Evolutionary conservation across 345 rosid genomes (phyloP).

Genomic region (Euclidium syriacum): DNA sequence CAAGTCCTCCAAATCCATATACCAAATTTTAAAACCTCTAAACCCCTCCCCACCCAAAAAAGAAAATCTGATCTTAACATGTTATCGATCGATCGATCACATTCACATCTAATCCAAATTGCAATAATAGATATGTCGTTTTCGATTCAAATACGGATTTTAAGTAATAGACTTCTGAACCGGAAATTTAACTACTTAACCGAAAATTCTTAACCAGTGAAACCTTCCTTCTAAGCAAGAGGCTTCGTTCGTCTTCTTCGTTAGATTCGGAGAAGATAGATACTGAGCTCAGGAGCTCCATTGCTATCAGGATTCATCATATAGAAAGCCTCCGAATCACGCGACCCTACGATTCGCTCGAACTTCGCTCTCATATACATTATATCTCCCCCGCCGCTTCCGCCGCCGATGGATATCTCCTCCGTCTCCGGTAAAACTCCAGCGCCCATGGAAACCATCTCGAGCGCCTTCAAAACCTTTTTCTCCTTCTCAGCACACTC

Average conservation of each 20-base stretch:
- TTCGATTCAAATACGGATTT: background rate
- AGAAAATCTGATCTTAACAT: slow-evolving; percentile 2
- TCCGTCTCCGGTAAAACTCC: slow-evolving; percentile 74
- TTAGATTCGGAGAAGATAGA: slow-evolving; percentile 86
- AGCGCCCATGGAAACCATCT: slow-evolving; percentile 96
- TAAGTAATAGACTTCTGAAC: slow-evolving; percentile 12
- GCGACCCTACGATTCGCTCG: slow-evolving; percentile 89
- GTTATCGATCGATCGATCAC: slow-evolving; percentile 7
- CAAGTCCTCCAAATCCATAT: slow-evolving; percentile 22
- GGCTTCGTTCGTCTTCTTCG: background rate
- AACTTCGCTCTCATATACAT: slow-evolving; percentile 95
- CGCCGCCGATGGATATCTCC: slow-evolving; percentile 22
- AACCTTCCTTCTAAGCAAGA: background rate
- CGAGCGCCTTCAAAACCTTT: slow-evolving; percentile 77
- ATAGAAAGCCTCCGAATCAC: slow-evolving; percentile 97
- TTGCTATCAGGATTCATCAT: slow-evolving; percentile 99
- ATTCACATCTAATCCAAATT: slow-evolving; percentile 22
- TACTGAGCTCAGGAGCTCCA: slow-evolving; percentile 95
- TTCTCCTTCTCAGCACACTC: slow-evolving; percentile 72
- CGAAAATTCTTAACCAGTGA: background rate
- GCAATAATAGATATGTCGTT: slow-evolving; percentile 9
- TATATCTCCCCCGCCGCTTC: slow-evolving; percentile 36
- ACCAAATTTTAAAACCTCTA: slow-evolving; percentile 27
- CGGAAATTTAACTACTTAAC: background rate
- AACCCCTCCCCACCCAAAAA: background rate